Conservation (phyloP, 2,329 filamentous ascomycete species). For the Allantophomopsis lycopodina region DNA sequence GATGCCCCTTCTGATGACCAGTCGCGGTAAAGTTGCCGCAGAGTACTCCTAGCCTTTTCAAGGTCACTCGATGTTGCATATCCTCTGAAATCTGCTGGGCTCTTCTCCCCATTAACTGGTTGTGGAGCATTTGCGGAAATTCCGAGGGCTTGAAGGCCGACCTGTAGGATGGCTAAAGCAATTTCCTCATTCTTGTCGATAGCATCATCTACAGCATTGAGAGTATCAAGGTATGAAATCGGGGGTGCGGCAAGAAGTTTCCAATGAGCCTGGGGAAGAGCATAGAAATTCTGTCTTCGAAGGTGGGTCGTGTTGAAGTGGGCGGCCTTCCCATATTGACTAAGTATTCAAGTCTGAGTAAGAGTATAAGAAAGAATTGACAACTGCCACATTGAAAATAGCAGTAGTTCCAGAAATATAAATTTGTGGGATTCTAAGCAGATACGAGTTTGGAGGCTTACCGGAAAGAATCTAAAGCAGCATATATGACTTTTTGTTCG, state of each 20-base stretch:
- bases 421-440: neutral
- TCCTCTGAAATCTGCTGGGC: constrained; percentile 46
- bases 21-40: constrained; percentile 89
- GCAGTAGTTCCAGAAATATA: neutral
- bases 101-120: constrained; percentile 4
- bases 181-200: constrained; percentile 83
- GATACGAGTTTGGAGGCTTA: constrained; percentile 31
- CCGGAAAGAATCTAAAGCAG: constrained; percentile 80
- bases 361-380: neutral
- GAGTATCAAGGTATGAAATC: constrained; percentile 68
- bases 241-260: constrained; percentile 67
- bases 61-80: constrained; percentile 61
- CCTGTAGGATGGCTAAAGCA: constrained; percentile 62
- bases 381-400: neutral
- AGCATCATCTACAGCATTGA: constrained; percentile 69
- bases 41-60: constrained; percentile 83
- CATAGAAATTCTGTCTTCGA: constrained; percentile 85
- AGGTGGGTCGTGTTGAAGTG: constrained; percentile 88
- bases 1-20: constrained; percentile 68
- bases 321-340: constrained; percentile 72
- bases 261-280: constrained; percentile 73
- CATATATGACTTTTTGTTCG: constrained; percentile 67
- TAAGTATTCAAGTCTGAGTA: constrained; percentile 21
- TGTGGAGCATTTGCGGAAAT: constrained; percentile 10
- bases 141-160: constrained; percentile 56